Evolutionary conservation across 2,329 filamentous ascomycete species (phyloP).

Genomic region (Cercospora citrullina): DNA sequence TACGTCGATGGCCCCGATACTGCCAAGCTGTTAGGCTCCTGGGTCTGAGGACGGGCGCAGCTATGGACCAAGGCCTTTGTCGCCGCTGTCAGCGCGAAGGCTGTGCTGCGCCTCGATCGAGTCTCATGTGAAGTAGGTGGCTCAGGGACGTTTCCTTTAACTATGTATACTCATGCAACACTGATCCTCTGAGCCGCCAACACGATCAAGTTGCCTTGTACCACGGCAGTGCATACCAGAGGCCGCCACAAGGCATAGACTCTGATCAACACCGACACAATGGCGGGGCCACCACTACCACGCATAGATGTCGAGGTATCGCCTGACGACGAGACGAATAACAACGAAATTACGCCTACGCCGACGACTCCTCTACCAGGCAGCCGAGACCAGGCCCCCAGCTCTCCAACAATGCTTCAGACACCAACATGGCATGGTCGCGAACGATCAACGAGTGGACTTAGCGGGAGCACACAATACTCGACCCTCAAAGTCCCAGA

Average conservation of each 20-base stretch:
- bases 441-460: constrained; percentile 22
- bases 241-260: neutral
- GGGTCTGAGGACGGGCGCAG: constrained; percentile 12
- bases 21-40: constrained; percentile 16
- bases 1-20: constrained; percentile 9
- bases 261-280: constrained; percentile 8
- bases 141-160: neutral
- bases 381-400: constrained; percentile 13
- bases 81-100: constrained; percentile 10
- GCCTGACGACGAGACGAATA: constrained; percentile 16
- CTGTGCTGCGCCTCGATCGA: constrained; percentile 20
- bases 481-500: constrained; percentile 26
- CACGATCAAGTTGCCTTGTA: neutral
- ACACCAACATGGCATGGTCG: constrained; percentile 21
- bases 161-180: constrained; percentile 1
- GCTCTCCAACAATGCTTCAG: constrained; percentile 22
- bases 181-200: neutral
- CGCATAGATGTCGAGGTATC: constrained; percentile 26
- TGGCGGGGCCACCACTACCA: constrained; percentile 26
- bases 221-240: constrained; percentile 10
- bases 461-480: constrained; percentile 26
- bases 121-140: constrained; percentile 12
- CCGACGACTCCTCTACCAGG: constrained; percentile 19
- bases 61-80: constrained; percentile 9
- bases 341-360: constrained; percentile 23